Evolutionary conservation across 2,329 filamentous ascomycete genomes (phyloP), one percentile per base, ranked within the genome.

Genomic region (Mollisiaceae sp.): DNA sequence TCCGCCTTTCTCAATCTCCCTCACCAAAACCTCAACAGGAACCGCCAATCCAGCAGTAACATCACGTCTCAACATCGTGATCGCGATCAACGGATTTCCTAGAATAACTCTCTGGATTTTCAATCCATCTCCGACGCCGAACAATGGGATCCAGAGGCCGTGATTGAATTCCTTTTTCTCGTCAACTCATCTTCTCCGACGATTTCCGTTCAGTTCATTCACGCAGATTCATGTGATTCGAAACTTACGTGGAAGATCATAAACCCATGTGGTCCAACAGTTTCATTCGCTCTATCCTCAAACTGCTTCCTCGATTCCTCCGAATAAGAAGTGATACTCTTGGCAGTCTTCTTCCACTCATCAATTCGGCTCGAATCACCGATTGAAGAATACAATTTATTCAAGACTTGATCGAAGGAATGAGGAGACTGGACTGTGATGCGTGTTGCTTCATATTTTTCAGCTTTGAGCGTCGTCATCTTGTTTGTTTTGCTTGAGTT

Each of bases 41-140:
- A 73, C 70, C 41, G 58, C 64, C 0, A 73, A 59, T 0, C 69
- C 70, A 20, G 70, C 66, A 45, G 55, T 64, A 5, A 60, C 24
- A 57, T 70, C 66, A 54, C 68, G 64, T 61, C 66, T 55, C 20
- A 72, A 45, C 69, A 73, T 72, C 15, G 68, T 72, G 39, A 72
- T 67, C 11, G 71, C 71, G 27, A 72, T 68, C 1, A 73, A 41
- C 12, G 72, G 69, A 59, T 73, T 73, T 2, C 71, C 70, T 4
- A 72, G 54, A n/a, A 72, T 68, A 35, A 73, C 64, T 41, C 71
- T 38, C 47, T 65, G 70, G 14, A 50, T 32, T 36, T 69, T 67
- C 18, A 68, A 58, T 9, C 65, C 63, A 22, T 32, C n/a, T n/a
- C 65, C 58, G 1, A 67, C 60, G 8, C 63, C 56, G 57, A 67